phyloP scores from a whole-genome alignment of 2,329 filamentous ascomycete genomes.

The Pyricularia grisea region DNA sequence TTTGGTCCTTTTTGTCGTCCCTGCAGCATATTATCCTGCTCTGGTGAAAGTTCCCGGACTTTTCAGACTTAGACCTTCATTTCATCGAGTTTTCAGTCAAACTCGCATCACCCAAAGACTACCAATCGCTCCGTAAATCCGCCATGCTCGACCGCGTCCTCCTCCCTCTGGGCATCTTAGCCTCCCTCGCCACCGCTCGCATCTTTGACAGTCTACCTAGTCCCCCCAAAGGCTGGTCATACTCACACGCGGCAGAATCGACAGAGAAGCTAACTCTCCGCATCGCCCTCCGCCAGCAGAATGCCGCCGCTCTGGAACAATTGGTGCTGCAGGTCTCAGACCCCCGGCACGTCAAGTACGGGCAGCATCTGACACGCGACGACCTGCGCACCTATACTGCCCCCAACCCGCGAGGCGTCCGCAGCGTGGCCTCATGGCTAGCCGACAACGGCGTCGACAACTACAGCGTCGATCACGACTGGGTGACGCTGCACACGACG shows the following conservation, averaged over 20 bases:
- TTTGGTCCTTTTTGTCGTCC: not conserved
- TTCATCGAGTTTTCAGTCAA: not conserved
- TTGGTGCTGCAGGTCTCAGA: constrained; percentile 52
- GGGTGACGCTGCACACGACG: constrained; percentile 49
- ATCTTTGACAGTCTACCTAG: constrained; percentile 25
- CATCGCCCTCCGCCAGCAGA: constrained; percentile 38
- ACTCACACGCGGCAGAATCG: constrained; percentile 21
- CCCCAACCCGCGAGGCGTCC: constrained; percentile 35
- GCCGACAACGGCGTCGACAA: constrained; percentile 33
- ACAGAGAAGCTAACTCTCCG: constrained; percentile 33
- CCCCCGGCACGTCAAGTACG: constrained; percentile 48
- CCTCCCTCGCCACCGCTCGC: constrained; percentile 18
- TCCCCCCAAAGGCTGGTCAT: constrained; percentile 28
- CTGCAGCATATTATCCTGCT: not conserved
- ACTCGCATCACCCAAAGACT: not conserved
- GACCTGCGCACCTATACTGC: constrained; percentile 45
- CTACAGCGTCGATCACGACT: constrained; percentile 40
- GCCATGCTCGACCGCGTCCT: not conserved
- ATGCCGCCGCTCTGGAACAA: constrained; percentile 42
- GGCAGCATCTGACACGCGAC: constrained; percentile 51
- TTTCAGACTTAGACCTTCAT: too few species aligned
- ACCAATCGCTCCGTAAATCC: too few species aligned
- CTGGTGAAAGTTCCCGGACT: too few species aligned
- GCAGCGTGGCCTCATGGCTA: constrained; percentile 47
- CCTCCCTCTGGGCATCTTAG: not conserved